Evolutionary conservation across 2,329 filamentous ascomycete species (phyloP).

Genomic region (Alternaria ethzedia): DNA sequence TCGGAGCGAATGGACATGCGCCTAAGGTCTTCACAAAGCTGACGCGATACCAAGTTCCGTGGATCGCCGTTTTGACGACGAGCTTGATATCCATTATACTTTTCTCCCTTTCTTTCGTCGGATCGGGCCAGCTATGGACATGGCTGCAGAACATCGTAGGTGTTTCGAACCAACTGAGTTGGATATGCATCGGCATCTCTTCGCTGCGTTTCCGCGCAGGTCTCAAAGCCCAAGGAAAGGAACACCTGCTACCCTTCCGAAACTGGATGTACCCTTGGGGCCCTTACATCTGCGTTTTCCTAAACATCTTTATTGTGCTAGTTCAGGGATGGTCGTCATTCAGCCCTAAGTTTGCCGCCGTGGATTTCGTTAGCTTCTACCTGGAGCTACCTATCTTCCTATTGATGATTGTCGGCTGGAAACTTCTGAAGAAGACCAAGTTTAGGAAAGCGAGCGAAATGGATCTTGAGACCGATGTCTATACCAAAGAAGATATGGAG

Average conservation of each 20-base stretch:
- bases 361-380: slow-evolving; percentile 59
- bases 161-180: slow-evolving; percentile 59
- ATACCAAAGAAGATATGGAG: slow-evolving; percentile 39
- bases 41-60: slow-evolving; percentile 51
- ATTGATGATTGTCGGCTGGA: slow-evolving; percentile 37
- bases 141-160: slow-evolving; percentile 76
- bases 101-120: slow-evolving; percentile 55
- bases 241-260: slow-evolving; percentile 57
- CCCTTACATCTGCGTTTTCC: slow-evolving; percentile 46
- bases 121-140: slow-evolving; percentile 52
- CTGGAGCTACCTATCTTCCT: slow-evolving; percentile 49
- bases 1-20: slow-evolving; percentile 66
- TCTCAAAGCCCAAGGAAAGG: slow-evolving; percentile 55
- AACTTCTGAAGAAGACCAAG: slow-evolving; percentile 37
- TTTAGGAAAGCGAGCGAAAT: slow-evolving; percentile 33
- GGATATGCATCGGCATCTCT: slow-evolving; percentile 62
- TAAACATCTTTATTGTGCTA: slow-evolving; percentile 39
- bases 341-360: slow-evolving; percentile 48
- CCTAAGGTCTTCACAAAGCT: slow-evolving; percentile 70
- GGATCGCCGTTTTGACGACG: slow-evolving; percentile 45
- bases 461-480: slow-evolving; percentile 41
- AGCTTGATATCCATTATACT: slow-evolving; percentile 46
- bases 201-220: slow-evolving; percentile 63
- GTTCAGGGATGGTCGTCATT: slow-evolving; percentile 60
- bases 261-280: slow-evolving; percentile 65